Conservation (phyloP, 306 rosid genomes). For the Hippophae rhamnoides region DNA sequence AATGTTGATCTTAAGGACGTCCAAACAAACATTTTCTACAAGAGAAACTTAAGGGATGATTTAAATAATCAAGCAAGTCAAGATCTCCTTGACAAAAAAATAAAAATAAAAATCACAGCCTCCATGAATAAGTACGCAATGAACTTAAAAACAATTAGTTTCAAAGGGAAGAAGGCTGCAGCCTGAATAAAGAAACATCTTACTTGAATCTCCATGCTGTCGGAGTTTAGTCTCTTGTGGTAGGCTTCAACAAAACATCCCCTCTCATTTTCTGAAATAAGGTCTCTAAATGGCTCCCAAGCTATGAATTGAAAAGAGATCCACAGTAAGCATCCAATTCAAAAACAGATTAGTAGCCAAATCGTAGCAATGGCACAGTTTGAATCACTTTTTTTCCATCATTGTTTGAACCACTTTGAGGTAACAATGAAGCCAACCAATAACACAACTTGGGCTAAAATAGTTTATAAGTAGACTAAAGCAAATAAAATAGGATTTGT, state of each 20-base stretch:
- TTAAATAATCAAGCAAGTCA: too few relatives aligned
- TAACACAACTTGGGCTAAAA: not conserved
- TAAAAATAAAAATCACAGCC: not conserved
- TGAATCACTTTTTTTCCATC: not conserved
- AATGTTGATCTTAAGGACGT: too few relatives aligned
- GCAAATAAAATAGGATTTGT: not conserved
- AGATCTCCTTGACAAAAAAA: too few relatives aligned
- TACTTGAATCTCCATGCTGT: conserved; percentile 66
- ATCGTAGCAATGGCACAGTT: conserved; percentile 8
- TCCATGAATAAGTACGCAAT: not conserved
- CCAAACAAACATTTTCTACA: too few relatives aligned
- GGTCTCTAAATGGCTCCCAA: conserved; percentile 90
- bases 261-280: conserved; percentile 75
- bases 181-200: conserved; percentile 23
- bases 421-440: not conserved
- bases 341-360: not conserved
- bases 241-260: conserved; percentile 70
- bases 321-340: conserved; percentile 19
- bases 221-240: conserved; percentile 73
- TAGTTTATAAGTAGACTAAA: not conserved
- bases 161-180: not conserved
- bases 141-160: not conserved
- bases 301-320: conserved; percentile 35
- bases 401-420: not conserved
- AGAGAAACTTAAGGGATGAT: too few relatives aligned